These are phyloP conservation scores for Fomitopsis pinicola DNA, from an alignment of 1,284 basidiomycete species.

Conservation along the genomic window DNA sequence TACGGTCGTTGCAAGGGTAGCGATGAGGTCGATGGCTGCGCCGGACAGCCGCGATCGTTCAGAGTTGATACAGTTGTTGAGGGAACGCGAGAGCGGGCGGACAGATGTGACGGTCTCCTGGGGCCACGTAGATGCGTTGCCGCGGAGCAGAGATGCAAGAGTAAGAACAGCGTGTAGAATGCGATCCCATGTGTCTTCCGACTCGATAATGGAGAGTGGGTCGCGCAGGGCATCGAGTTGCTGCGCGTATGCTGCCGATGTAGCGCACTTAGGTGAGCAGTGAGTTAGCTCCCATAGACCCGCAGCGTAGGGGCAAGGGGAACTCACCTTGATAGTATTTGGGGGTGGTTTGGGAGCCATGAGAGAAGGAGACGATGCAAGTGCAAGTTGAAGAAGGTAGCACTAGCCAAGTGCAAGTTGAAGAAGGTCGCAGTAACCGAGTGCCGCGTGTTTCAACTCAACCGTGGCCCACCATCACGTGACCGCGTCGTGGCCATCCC, in stretches of 20 bases:
- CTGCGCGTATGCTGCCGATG: conserved; percentile 4
- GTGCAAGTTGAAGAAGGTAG: not conserved
- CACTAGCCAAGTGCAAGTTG: no score
- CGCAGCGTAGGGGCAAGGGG: not conserved
- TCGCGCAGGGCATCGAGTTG: conserved; percentile 18
- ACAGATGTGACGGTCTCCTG: conserved; percentile 51
- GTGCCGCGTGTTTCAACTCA: not conserved
- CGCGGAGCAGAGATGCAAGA: conserved; percentile 53
- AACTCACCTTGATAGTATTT: not conserved
- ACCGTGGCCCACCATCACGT: not conserved
- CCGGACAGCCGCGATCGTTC: conserved; percentile 79
- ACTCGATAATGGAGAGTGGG: conserved; percentile 53
- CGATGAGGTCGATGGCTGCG: conserved; percentile 62
- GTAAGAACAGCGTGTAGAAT: conserved; percentile 53
- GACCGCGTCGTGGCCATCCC: not conserved
- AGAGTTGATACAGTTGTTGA: conserved; percentile 63
- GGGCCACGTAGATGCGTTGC: conserved; percentile 53
- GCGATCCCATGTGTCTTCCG: conserved; percentile 83
- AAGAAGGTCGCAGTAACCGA: not conserved
- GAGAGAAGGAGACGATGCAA: not conserved
- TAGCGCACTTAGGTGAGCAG: not conserved
- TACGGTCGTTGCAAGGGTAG: conserved; percentile 49
- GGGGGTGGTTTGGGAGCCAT: conserved; percentile 1
- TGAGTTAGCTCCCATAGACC: no score
- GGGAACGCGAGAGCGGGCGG: conserved; percentile 50